Percentiles rank a stretch among this genome's conserved stretches.
These are phyloP conservation scores for Colletotrichum musicola DNA, from an alignment of 2,329 filamentous ascomycete genomes.

Conservation along the genomic window DNA sequence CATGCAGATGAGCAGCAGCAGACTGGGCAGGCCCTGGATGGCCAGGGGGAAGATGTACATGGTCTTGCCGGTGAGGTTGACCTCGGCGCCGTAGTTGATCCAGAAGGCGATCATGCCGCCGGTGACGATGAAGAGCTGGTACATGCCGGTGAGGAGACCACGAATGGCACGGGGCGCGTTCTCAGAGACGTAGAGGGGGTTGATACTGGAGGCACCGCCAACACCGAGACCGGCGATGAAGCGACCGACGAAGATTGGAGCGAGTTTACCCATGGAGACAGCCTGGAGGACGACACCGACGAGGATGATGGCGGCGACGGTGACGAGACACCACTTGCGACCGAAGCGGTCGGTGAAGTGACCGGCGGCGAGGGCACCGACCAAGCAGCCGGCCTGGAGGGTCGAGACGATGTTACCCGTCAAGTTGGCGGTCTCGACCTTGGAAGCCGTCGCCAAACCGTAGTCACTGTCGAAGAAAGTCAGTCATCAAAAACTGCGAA, in stretches of 20 bases:
- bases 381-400: slow-evolving; percentile 47
- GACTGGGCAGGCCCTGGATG: slow-evolving; percentile 72
- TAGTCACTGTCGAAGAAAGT: slow-evolving; percentile 60
- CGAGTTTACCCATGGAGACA: slow-evolving; percentile 67
- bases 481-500: slow-evolving; percentile 47
- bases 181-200: slow-evolving; percentile 60
- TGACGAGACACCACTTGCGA: slow-evolving; percentile 62
- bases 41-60: slow-evolving; percentile 64
- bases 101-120: slow-evolving; percentile 59
- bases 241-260: slow-evolving; percentile 73
- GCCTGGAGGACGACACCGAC: slow-evolving; percentile 73
- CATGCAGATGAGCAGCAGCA: slow-evolving; percentile 71
- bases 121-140: slow-evolving; percentile 60
- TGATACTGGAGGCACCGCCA: slow-evolving; percentile 56
- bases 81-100: slow-evolving; percentile 64
- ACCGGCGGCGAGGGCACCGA: slow-evolving; percentile 47
- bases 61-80: slow-evolving; percentile 48
- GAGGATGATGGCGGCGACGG: slow-evolving; percentile 66
- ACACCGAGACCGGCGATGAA: slow-evolving; percentile 63
- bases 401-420: slow-evolving; percentile 44
- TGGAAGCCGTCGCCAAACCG: slow-evolving; percentile 32
- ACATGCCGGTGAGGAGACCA: slow-evolving; percentile 58
- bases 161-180: slow-evolving; percentile 59
- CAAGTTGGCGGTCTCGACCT: slow-evolving; percentile 40
- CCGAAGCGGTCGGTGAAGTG: slow-evolving; percentile 56